Percentiles rank a stretch among this genome's conserved stretches.
phyloP scores from a whole-genome alignment of 2,329 filamentous ascomycete species.

The Aspergillus transmontanensis region DNA sequence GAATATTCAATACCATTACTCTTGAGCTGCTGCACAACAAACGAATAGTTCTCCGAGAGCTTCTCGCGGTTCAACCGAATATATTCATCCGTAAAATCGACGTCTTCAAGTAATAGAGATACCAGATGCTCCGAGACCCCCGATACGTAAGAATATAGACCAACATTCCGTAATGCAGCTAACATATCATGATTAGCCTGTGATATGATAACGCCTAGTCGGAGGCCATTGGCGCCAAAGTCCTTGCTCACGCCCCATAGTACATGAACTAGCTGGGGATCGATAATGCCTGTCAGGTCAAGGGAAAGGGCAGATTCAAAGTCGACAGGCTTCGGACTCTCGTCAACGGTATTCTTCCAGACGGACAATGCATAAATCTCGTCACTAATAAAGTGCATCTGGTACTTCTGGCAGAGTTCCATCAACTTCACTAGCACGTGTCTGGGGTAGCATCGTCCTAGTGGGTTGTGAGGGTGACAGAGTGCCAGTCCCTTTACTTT shows the following conservation, averaged over 20 bases:
- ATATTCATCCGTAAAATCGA: slow-evolving; percentile 48
- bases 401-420: slow-evolving; percentile 51
- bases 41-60: slow-evolving; percentile 44
- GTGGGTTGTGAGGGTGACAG: slow-evolving; percentile 56
- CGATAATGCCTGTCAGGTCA: slow-evolving; percentile 48
- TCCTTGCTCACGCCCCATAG: slow-evolving; percentile 53
- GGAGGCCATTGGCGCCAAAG: slow-evolving; percentile 60
- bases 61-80: slow-evolving; percentile 47
- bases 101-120: slow-evolving; percentile 49
- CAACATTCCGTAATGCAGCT: slow-evolving; percentile 40
- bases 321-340: neutral
- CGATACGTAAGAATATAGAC: slow-evolving; percentile 53
- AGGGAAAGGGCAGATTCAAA: slow-evolving; percentile 55
- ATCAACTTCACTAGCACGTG: slow-evolving; percentile 40
- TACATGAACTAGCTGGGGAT: slow-evolving; percentile 54
- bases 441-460: slow-evolving; percentile 50
- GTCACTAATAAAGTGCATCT: slow-evolving; percentile 59
- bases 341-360: slow-evolving; percentile 40
- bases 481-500: slow-evolving; percentile 54
- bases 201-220: slow-evolving; percentile 51
- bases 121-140: slow-evolving; percentile 43
- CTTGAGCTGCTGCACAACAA: slow-evolving; percentile 41
- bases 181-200: slow-evolving; percentile 48
- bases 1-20: slow-evolving; percentile 51
- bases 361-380: slow-evolving; percentile 62